Evolutionary conservation across 371 early-diverging fungal species (phyloP), one percentile per base, ranked within the genome.

Genomic region (Choanephora cucurbitarum): DNA sequence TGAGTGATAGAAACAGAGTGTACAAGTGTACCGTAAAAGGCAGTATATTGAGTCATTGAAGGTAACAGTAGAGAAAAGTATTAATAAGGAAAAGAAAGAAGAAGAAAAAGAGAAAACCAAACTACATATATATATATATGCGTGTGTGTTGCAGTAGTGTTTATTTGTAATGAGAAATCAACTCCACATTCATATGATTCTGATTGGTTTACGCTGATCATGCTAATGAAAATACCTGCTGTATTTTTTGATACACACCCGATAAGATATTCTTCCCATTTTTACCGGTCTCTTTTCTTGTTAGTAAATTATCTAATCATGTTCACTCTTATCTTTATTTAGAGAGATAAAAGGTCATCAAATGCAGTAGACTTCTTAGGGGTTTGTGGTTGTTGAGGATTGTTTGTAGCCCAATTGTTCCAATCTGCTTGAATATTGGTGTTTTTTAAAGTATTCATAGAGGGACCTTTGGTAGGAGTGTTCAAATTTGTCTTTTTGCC

Each of bases 21-120:
- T 52, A 88, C 72, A 31, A 91, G 54, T 10, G 87, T 84, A 15
- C 90, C 92, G 44, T 85, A 73, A 66, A 77, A 86, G 31, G 87
- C 70, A 22, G 57, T 66, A 21, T 37, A 28, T 23, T 39, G 19
- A 14, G 52, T 1, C 52, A 52, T 58, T 5, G 18, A 28, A 28
- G 28, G 28, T 5, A 28, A 28, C 28, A 5, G 7, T 28, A 28
- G 28, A 3, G 28, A 28, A 28, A 28, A 39, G 15, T 32, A 21
- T 0, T 1, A 34, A 33, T 21, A 19, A 39, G 23, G 21, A 17
- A 46, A 48, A 39, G 14, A 37, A 48, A 11, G 34, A 7, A 17
- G 49, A 33, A 33, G 17, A 2, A 31, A 33, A 9, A 48, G 7
- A 7, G n/a, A n/a, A n/a, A n/a, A n/a, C n/a, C n/a, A n/a, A n/a